Evolutionary conservation across 768 basidiomycete genomes (phyloP), one percentile per base, ranked within the genome.

Genomic region (Leccinum uliginosum): DNA sequence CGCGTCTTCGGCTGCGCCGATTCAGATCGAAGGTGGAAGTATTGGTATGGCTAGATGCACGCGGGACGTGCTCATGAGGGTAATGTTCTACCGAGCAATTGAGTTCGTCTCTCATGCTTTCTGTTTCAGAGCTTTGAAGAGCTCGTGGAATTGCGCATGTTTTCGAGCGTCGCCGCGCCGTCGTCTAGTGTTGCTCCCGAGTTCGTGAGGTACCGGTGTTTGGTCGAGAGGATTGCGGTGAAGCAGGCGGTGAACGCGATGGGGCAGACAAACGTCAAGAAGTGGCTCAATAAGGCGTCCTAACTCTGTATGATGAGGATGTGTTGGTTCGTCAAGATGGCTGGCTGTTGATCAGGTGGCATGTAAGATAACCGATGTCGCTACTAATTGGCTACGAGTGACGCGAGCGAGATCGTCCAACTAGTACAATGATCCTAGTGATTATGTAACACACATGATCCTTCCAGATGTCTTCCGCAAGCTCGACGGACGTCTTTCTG

Each of bases 151-250:
- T 71, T 78, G 1, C 78, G 74, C 19, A 75, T 91, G 49, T 87
- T 96, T 60, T 68, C 80, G 19, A 70, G 80, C 17, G 73, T 78
- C 3, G 76, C 75, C 2, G 75, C 82, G 1, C 68, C 81, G 15
- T 78, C 84, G 0, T 59, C 76, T 3, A 80, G 72, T 26, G 69
- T 83, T 10, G 77, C 82, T 6, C 84, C 82, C 55, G 87, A 87
- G 61, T 98, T 93, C 64, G 73, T 84, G 40, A 87, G 85, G 60
- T 87, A 93, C 67, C 80, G 87, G 23, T 91, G 84, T 62, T 71
- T 77, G 2, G 75, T 89, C 2, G 81, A 82, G 27, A 78, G 85
- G 55, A 78, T 80, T 14, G 85, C 86, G 21, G 77, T 96, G 35
- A 87, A 81, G 73, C 80, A 74, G 59, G 83, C 84, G 6, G 78